Conservation (phyloP, 768 basidiomycete species). For the Cystofilobasidium macerans region DNA sequence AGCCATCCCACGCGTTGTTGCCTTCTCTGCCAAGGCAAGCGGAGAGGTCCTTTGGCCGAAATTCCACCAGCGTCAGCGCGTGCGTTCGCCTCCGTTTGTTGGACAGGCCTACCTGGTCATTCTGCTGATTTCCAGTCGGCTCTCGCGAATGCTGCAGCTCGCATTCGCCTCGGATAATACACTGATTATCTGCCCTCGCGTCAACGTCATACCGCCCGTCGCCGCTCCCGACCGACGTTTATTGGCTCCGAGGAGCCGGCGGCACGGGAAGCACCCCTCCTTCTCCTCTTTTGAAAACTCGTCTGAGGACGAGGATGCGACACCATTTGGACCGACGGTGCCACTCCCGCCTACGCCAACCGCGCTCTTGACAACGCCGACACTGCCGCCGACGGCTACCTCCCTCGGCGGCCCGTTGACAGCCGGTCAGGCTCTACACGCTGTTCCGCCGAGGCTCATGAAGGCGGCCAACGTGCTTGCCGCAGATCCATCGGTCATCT, state of each 20-base stretch:
- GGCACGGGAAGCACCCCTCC: background rate
- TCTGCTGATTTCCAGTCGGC: background rate
- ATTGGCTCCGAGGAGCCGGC: background rate
- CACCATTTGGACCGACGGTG: background rate
- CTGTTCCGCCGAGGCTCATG: background rate
- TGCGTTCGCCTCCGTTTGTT: background rate
- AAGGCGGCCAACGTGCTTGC: background rate
- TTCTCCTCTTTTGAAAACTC: background rate
- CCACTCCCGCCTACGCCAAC: background rate
- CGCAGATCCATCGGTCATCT: background rate
- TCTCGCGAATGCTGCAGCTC: too few relatives aligned
- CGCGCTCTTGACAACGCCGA: background rate
- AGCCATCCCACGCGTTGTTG: background rate
- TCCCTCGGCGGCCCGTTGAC: background rate
- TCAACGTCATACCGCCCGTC: background rate
- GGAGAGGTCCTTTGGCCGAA: constrained; percentile 19
- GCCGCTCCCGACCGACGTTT: background rate
- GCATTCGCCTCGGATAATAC: background rate
- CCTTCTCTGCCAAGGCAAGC: constrained; percentile 9
- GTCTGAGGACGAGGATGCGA: background rate
- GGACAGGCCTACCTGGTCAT: background rate
- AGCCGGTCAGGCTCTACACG: too few relatives aligned
- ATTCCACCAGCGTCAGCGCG: background rate
- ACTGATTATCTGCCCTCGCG: background rate
- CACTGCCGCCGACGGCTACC: background rate